These are phyloP conservation scores for Cyberlindnera lachancei DNA, from an alignment of 805 yeast genomes.

Conservation along the genomic window DNA sequence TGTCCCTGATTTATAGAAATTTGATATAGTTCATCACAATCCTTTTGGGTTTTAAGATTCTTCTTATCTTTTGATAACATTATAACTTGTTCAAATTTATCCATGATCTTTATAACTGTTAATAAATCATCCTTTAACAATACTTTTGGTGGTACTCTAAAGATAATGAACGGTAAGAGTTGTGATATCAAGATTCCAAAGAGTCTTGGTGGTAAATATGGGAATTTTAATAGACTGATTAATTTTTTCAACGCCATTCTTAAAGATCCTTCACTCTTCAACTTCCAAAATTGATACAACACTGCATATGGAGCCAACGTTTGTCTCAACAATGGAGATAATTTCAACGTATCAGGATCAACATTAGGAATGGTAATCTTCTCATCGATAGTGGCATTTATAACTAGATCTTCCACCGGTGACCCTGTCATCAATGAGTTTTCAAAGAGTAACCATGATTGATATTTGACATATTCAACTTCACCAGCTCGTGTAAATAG, in stretches of 20 bases:
- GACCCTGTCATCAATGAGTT: constrained; percentile 45
- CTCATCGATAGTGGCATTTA: constrained; percentile 41
- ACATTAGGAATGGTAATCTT: constrained; percentile 22
- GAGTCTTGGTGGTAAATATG: constrained; percentile 45
- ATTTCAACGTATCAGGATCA: constrained; percentile 21
- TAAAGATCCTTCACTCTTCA: constrained; percentile 22
- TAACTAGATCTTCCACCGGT: constrained; percentile 49
- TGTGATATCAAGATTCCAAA: constrained; percentile 44
- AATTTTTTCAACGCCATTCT: constrained; percentile 25
- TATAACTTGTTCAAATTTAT: constrained; percentile 13
- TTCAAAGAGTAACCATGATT: constrained; percentile 57
- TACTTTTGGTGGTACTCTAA: constrained; percentile 16
- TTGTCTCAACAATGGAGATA: constrained; percentile 56
- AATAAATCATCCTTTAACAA: constrained; percentile 16
- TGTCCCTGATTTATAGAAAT: constrained; percentile 8
- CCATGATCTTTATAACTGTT: constrained; percentile 14
- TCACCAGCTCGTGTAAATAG: constrained; percentile 62
- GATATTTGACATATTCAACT: constrained; percentile 38
- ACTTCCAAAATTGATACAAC: constrained; percentile 40
- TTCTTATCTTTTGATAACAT: constrained; percentile 7
- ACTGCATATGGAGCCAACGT: constrained; percentile 68
- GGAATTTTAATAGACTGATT: constrained; percentile 38
- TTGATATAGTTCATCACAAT: constrained; percentile 18
- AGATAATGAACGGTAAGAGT: constrained; percentile 34
- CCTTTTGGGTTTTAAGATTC: constrained; percentile 6